phyloP scores from a whole-genome alignment of 768 basidiomycete species.

The Heimioporus sp. region DNA sequence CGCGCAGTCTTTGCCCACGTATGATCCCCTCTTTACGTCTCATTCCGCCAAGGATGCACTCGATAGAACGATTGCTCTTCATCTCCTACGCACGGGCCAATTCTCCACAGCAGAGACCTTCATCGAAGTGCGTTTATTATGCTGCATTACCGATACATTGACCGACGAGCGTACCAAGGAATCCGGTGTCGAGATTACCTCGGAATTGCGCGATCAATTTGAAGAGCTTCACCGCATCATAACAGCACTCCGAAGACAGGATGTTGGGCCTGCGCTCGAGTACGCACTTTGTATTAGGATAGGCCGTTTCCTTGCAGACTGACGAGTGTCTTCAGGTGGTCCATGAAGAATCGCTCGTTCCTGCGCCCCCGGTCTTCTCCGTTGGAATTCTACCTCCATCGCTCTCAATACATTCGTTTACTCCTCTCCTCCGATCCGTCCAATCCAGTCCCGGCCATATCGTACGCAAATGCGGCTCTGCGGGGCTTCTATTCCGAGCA shows the following conservation, averaged over 20 bases:
- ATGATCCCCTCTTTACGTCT: constrained; percentile 65
- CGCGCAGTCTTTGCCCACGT: constrained; percentile 58
- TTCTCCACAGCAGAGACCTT: constrained; percentile 77
- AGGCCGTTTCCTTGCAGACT: not conserved
- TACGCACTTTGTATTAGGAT: constrained; percentile 35
- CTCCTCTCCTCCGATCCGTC: constrained; percentile 63
- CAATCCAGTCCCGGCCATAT: constrained; percentile 56
- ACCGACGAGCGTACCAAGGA: constrained; percentile 46
- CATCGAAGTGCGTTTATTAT: constrained; percentile 49
- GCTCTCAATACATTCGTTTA: constrained; percentile 84
- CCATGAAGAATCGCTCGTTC: constrained; percentile 59
- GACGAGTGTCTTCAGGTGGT: constrained; percentile 62
- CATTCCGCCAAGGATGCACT: constrained; percentile 56
- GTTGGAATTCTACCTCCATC: constrained; percentile 87
- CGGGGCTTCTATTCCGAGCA: constrained; percentile 63
- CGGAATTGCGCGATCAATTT: constrained; percentile 54
- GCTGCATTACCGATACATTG: not conserved
- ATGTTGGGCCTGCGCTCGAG: constrained; percentile 78
- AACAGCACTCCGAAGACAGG: constrained; percentile 58
- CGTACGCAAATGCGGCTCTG: constrained; percentile 71
- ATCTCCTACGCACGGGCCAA: constrained; percentile 79
- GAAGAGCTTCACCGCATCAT: constrained; percentile 71
- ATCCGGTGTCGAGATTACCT: constrained; percentile 54
- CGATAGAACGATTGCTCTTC: constrained; percentile 68
- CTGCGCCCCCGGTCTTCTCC: constrained; percentile 70